These are phyloP conservation scores for Monosporascus sp. DNA, from an alignment of 2,329 filamentous ascomycete genomes.

Conservation along the genomic window DNA sequence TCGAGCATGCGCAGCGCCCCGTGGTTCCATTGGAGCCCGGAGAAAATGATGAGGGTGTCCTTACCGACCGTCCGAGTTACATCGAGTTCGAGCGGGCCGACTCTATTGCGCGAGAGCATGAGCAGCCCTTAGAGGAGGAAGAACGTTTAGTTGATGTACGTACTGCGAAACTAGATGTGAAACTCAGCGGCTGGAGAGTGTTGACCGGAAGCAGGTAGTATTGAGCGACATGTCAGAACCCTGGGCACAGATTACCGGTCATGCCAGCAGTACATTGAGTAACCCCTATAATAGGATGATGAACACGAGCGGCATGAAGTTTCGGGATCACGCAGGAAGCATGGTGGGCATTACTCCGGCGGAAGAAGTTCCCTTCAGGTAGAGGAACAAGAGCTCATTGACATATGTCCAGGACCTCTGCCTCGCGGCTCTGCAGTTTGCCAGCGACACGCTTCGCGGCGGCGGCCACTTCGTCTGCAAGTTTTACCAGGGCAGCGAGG, in stretches of 20 bases:
- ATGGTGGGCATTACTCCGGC: constrained; percentile 61
- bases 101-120: constrained; percentile 25
- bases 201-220: constrained; percentile 55
- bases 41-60: constrained; percentile 12
- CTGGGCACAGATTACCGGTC: constrained; percentile 77
- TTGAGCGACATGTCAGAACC: constrained; percentile 99
- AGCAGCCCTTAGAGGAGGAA: constrained; percentile 30
- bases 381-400: constrained; percentile 1
- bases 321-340: constrained; percentile 85
- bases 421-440: constrained; percentile 76
- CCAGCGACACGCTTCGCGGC: constrained; percentile 72
- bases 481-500: constrained; percentile 89
- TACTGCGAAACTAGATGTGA: constrained; percentile 4
- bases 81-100: constrained; percentile 58
- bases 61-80: constrained; percentile 50
- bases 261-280: constrained; percentile 85
- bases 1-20: constrained; percentile 34
- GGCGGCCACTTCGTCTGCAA: constrained; percentile 96
- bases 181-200: too few relatives aligned
- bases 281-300: constrained; percentile 97
- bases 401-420: constrained; percentile 69
- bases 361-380: neutral
- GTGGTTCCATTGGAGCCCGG: neutral
- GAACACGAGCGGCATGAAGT: constrained; percentile 88
- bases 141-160: constrained; percentile 67